These are phyloP conservation scores for Hypoxylon sp. DNA, from an alignment of 2,329 filamentous ascomycete genomes.

Conservation along the genomic window DNA sequence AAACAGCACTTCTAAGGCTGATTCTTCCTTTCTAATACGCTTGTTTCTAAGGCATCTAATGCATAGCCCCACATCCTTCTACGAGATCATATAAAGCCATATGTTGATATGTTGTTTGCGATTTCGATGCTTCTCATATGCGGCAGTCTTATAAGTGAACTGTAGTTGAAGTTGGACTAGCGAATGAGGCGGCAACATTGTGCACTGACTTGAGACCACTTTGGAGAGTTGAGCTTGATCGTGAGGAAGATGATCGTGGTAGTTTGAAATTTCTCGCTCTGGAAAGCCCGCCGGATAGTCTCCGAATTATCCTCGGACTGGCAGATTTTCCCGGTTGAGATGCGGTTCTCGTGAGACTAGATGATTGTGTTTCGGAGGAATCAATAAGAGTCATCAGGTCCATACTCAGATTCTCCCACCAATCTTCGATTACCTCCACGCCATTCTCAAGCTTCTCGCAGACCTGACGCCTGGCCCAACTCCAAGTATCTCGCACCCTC, in stretches of 20 bases:
- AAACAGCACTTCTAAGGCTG: no score
- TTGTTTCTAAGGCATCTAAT: no score
- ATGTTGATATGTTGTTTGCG: no score
- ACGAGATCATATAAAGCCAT: no score
- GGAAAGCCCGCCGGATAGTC: conserved; percentile 7
- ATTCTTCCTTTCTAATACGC: no score
- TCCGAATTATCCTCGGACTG: not conserved
- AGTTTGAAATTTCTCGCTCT: not conserved
- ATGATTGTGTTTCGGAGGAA: not conserved
- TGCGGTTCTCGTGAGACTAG: not conserved
- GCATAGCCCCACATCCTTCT: no score
- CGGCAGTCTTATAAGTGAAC: not conserved
- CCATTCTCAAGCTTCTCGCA: conserved; percentile 2
- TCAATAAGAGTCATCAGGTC: not conserved
- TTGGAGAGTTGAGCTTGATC: not conserved
- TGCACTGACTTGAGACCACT: not conserved
- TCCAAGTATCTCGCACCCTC: conserved; percentile 11
- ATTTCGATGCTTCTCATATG: not conserved
- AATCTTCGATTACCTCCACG: conserved; percentile 5
- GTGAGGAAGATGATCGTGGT: not conserved
- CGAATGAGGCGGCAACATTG: conserved; percentile 5
- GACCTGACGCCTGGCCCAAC: conserved; percentile 5
- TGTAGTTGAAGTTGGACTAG: not conserved
- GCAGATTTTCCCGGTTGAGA: not conserved
- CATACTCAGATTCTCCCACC: not conserved